A percentile compares a stretch with the other conserved stretches of the same genome.
Conservation (phyloP, 2,329 filamentous ascomycete genomes). For the Kalaharituber pfeilii region DNA sequence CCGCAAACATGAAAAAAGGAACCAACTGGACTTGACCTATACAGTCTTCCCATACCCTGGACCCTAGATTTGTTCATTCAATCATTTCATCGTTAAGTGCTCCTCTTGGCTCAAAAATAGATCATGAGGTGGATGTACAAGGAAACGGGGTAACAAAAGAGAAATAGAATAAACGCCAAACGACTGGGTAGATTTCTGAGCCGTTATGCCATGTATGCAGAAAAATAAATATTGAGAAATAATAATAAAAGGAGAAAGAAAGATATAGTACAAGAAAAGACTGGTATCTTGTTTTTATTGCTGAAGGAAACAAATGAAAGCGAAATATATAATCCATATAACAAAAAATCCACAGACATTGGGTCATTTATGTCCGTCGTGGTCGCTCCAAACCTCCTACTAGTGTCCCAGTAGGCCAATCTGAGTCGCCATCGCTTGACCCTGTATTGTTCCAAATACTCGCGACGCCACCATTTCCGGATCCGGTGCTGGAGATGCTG, state of each 20-base stretch:
- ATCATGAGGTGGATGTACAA: too few species aligned
- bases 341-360: background rate
- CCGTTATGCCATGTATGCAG: constrained; percentile 20
- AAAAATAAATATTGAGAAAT: constrained; percentile 19
- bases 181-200: constrained; percentile 24
- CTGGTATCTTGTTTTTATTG: background rate
- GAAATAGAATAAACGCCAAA: constrained; percentile 27
- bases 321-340: constrained; percentile 19
- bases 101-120: too few species aligned
- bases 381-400: constrained; percentile 26
- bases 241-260: constrained; percentile 15
- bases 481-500: constrained; percentile 36
- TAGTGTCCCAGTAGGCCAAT: constrained; percentile 26
- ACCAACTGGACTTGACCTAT: too few species aligned
- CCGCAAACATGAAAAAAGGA: too few species aligned
- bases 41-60: too few species aligned
- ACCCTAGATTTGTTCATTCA: too few species aligned
- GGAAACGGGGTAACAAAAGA: too few species aligned
- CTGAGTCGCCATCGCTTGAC: background rate
- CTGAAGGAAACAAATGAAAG: constrained; percentile 14
- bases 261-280: constrained; percentile 19
- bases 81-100: too few species aligned
- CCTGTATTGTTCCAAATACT: background rate
- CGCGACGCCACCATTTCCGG: background rate
- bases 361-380: constrained; percentile 25